These are phyloP conservation scores for Rubia tinctorum DNA, from an alignment of 305 asterid species.

Conservation along the genomic window DNA sequence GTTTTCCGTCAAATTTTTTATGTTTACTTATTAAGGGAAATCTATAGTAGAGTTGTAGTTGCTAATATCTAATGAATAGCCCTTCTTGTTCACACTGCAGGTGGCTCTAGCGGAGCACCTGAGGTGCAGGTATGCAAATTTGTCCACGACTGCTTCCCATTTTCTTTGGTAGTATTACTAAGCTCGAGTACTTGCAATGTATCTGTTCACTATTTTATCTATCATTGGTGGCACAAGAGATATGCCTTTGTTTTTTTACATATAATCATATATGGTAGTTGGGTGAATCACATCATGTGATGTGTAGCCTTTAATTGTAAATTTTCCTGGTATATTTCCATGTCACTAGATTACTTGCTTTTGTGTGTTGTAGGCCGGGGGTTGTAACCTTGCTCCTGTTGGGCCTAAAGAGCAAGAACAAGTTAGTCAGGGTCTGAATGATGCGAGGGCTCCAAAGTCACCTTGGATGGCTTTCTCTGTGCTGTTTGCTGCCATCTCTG, in stretches of 20 bases:
- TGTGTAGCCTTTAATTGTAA: not conserved
- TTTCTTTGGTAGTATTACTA: not conserved
- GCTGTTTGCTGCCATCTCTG: slow-evolving; percentile 71
- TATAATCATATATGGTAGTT: not conserved
- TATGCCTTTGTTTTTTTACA: not conserved
- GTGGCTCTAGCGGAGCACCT: slow-evolving; percentile 14
- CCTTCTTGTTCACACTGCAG: slow-evolving; percentile 13
- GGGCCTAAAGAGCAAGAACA: slow-evolving; percentile 26
- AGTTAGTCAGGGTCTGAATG: slow-evolving; percentile 12
- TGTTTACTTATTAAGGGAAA: not conserved
- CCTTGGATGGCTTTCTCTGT: slow-evolving; percentile 81
- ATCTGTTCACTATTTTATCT: not conserved
- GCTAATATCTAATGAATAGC: not conserved
- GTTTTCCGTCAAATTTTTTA: not conserved
- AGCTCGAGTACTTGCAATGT: not conserved
- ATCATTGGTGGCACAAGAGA: not conserved
- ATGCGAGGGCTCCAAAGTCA: slow-evolving; percentile 55
- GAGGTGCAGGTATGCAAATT: slow-evolving; percentile 15
- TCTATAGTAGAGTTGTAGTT: not conserved
- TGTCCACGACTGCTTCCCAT: not conserved
- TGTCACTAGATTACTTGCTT: not conserved
- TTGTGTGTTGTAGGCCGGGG: slow-evolving; percentile 28
- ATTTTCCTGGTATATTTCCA: not conserved
- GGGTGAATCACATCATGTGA: not conserved
- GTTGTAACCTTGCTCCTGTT: slow-evolving; percentile 26